Conservation (phyloP, 106 monocot species). For the Alisma plantagoaquatica region DNA sequence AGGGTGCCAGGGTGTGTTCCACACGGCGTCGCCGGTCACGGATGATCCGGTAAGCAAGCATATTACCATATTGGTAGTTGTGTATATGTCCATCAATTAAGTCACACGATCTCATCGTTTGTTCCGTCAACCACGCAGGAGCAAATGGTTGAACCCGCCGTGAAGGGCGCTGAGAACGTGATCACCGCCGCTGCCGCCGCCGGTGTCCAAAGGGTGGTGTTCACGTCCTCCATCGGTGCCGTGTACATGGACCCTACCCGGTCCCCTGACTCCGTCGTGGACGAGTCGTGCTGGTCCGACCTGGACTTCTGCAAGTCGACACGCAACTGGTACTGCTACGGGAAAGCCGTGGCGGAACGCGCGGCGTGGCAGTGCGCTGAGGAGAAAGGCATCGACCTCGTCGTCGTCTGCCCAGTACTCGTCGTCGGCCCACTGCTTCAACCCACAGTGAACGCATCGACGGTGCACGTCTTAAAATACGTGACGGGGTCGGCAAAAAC, state of each 20-base stretch:
- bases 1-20: constrained; percentile 65
- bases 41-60: constrained; percentile 40
- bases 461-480: constrained; percentile 32
- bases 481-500: constrained; percentile 27
- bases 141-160: constrained; percentile 73
- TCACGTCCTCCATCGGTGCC: constrained; percentile 86
- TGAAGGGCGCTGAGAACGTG: constrained; percentile 53
- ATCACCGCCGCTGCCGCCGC: constrained; percentile 60
- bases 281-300: constrained; percentile 83
- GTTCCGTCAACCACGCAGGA: constrained; percentile 20
- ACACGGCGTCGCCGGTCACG: constrained; percentile 65
- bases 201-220: constrained; percentile 63
- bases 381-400: constrained; percentile 29
- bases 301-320: constrained; percentile 73
- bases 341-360: constrained; percentile 31
- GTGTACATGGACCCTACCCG: constrained; percentile 73
- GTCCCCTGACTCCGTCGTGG: constrained; percentile 41
- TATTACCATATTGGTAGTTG: too few species aligned
- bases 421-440: constrained; percentile 48
- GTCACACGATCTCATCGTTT: too few species aligned
- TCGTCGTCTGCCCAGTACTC: constrained; percentile 37
- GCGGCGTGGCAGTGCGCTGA: constrained; percentile 18
- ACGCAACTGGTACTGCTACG: constrained; percentile 32
- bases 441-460: constrained; percentile 30
- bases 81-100: too few species aligned